These are phyloP conservation scores for Limonium bicolor DNA, from an alignment of 148 eudicot genomes.

Conservation along the genomic window DNA sequence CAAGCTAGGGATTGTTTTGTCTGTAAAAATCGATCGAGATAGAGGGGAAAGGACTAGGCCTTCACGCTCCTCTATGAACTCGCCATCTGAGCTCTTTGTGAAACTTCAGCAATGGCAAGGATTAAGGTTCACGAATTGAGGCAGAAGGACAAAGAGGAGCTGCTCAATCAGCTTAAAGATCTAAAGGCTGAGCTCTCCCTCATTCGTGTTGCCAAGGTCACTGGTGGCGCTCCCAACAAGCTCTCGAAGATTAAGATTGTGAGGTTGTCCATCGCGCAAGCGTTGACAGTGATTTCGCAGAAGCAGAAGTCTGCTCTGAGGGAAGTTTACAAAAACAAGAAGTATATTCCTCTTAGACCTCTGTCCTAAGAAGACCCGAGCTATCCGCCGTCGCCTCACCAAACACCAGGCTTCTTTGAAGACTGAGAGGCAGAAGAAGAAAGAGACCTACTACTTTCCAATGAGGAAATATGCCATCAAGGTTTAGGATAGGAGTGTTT, in stretches of 20 bases:
- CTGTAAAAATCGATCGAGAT: too few relatives aligned
- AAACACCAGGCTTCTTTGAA: conserved; percentile 62
- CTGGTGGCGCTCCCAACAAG: conserved; percentile 83
- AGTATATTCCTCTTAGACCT: conserved; percentile 71
- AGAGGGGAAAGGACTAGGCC: too few relatives aligned
- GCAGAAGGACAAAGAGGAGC: conserved; percentile 42
- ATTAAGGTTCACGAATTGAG: conserved; percentile 74
- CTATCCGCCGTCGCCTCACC: conserved; percentile 64
- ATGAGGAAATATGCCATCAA: conserved; percentile 71
- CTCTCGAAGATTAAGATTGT: conserved; percentile 78
- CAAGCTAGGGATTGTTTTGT: too few relatives aligned
- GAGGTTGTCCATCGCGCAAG: conserved; percentile 67
- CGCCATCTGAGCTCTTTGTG: too few relatives aligned
- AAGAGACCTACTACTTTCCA: conserved; percentile 54
- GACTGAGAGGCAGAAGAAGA: conserved; percentile 66
- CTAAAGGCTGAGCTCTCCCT: conserved; percentile 61
- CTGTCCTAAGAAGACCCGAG: conserved; percentile 82
- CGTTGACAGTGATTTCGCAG: conserved; percentile 66
- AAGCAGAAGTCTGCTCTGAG: conserved; percentile 61
- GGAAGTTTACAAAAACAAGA: conserved; percentile 70
- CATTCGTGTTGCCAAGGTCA: conserved; percentile 75
- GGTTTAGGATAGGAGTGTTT: conserved; percentile 26
- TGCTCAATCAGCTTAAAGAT: conserved; percentile 47
- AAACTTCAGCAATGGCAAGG: too few relatives aligned
- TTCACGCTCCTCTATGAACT: too few relatives aligned